Evolutionary conservation across 2,329 filamentous ascomycete genomes (phyloP).

Genomic region (Claviceps maximensis): DNA sequence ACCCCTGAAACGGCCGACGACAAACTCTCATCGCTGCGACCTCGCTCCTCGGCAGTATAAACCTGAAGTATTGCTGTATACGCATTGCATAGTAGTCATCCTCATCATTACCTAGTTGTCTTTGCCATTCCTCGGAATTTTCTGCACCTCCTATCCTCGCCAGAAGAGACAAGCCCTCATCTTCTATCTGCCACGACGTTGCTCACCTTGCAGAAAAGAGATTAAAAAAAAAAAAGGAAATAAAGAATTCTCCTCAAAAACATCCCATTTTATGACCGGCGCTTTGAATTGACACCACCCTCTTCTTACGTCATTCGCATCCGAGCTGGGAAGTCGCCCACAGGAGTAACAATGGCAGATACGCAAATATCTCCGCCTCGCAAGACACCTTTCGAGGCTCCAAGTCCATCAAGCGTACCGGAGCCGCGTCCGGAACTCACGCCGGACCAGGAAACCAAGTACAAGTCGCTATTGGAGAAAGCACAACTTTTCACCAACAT

Average conservation of each 20-base stretch:
- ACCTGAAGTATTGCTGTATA: background rate
- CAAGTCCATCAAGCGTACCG: slow-evolving; percentile 45
- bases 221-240: background rate
- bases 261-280: background rate
- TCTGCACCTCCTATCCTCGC: background rate
- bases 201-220: background rate
- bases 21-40: background rate
- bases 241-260: background rate
- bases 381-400: slow-evolving; percentile 44
- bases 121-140: background rate
- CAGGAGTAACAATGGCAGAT: background rate
- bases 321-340: background rate
- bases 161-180: background rate
- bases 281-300: background rate
- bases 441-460: slow-evolving; percentile 68
- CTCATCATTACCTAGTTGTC: background rate
- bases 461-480: slow-evolving; percentile 58
- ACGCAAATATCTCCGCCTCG: slow-evolving; percentile 12
- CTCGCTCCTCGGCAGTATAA: background rate
- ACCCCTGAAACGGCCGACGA: background rate
- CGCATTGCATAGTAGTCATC: background rate
- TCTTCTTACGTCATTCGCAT: background rate
- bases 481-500: slow-evolving; percentile 61
- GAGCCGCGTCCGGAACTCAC: slow-evolving; percentile 47
- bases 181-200: background rate